A percentile compares a stretch with the other conserved stretches of the same genome.
Conservation (phyloP, 768 basidiomycete species). For the Galerina marginata region DNA sequence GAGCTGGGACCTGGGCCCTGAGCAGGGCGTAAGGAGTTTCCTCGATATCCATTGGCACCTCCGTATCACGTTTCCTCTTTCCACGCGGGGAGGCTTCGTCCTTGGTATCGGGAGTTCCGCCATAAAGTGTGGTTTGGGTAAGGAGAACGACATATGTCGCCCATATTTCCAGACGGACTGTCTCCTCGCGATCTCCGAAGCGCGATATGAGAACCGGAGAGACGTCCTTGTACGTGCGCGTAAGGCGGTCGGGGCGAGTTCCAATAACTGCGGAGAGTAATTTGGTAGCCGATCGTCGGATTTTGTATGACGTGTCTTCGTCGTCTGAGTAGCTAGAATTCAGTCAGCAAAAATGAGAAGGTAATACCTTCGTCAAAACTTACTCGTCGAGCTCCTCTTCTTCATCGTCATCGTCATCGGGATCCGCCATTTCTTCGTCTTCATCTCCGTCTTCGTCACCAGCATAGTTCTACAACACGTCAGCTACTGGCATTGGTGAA, state of each 20-base stretch:
- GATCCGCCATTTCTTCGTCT: conserved; percentile 66
- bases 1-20: conserved; percentile 72
- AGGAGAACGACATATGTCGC: conserved; percentile 82
- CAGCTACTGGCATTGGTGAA: background rate
- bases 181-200: conserved; percentile 94
- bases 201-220: conserved; percentile 90
- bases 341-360: conserved; percentile 10
- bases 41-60: conserved; percentile 73
- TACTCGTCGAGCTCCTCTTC: conserved; percentile 85
- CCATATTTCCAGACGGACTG: conserved; percentile 93
- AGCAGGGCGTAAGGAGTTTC: conserved; percentile 78
- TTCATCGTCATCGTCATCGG: conserved; percentile 79
- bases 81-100: conserved; percentile 58
- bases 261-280: conserved; percentile 83
- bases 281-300: conserved; percentile 92
- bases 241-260: conserved; percentile 88
- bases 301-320: conserved; percentile 98
- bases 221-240: conserved; percentile 79
- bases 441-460: conserved; percentile 54
- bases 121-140: conserved; percentile 84
- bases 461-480: conserved; percentile 54
- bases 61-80: conserved; percentile 79
- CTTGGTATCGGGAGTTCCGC: conserved; percentile 60
- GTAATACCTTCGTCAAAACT: conserved; percentile 26
- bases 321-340: conserved; percentile 88